These are phyloP conservation scores for Collybia mongolica DNA, from an alignment of 768 basidiomycete genomes.

Conservation along the genomic window DNA sequence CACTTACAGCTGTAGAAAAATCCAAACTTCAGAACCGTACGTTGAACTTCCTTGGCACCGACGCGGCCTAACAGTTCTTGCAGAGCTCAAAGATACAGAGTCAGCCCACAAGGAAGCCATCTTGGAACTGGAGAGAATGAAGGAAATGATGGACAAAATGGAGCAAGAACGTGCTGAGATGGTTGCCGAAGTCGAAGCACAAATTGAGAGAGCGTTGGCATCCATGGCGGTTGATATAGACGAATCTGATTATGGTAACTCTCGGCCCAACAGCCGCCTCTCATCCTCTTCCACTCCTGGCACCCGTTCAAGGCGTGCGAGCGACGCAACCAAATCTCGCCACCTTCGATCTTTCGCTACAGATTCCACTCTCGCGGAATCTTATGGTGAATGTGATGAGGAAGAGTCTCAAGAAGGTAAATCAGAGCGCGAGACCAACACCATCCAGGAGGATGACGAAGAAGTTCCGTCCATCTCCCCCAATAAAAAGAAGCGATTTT, in stretches of 20 bases:
- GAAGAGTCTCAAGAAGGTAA: conserved; percentile 30
- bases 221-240: conserved; percentile 82
- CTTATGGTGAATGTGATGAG: conserved; percentile 47
- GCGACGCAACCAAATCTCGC: conserved; percentile 54
- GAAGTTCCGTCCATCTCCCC: conserved; percentile 43
- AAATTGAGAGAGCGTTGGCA: conserved; percentile 83
- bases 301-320: conserved; percentile 56
- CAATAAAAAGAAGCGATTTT: conserved; percentile 75
- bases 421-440: conserved; percentile 45
- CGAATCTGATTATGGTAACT: conserved; percentile 74
- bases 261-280: conserved; percentile 65
- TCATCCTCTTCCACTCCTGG: conserved; percentile 49
- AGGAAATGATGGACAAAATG: conserved; percentile 82
- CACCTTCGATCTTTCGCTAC: conserved; percentile 73
- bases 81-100: conserved; percentile 85
- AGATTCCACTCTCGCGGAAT: conserved; percentile 78
- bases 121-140: conserved; percentile 82
- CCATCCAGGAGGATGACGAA: conserved; percentile 58
- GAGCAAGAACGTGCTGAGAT: conserved; percentile 84
- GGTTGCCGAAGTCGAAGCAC: conserved; percentile 92
- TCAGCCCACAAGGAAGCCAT: conserved; percentile 75
- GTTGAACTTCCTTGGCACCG: conserved; percentile 25
- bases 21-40: conserved; percentile 73
- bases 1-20: conserved; percentile 77
- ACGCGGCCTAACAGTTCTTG: conserved; percentile 5